Evolutionary conservation across 1,284 basidiomycete species (phyloP).

Genomic region (Bondarzewia mesenterica): DNA sequence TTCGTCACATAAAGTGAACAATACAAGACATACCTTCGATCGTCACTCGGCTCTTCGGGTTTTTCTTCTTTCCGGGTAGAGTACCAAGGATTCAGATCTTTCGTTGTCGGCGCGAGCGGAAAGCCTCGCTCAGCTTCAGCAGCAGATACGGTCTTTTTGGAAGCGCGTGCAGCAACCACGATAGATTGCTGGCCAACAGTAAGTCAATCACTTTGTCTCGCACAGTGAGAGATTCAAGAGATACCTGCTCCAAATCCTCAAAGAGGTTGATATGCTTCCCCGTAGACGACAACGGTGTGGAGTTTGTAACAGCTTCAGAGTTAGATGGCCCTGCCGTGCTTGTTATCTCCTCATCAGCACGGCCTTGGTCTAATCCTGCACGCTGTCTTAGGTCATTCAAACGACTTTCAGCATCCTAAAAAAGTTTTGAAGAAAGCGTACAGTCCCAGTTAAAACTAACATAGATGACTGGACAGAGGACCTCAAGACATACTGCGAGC

Average conservation of each 20-base stretch:
- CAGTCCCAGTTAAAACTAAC: neutral
- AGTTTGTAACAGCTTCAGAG: constrained; percentile 23
- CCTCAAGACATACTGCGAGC: constrained; percentile 47
- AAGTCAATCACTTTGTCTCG: neutral
- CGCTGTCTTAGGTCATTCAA: constrained; percentile 57
- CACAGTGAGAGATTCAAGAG: constrained; percentile 26
- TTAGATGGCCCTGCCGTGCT: constrained; percentile 3
- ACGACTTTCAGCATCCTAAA: constrained; percentile 73
- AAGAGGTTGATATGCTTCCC: constrained; percentile 72
- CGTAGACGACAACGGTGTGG: constrained; percentile 22
- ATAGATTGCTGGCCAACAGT: constrained; percentile 3
- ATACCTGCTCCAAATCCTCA: constrained; percentile 54
- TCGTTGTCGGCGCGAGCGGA: constrained; percentile 59
- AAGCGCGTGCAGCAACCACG: constrained; percentile 16
- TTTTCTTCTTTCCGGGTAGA: constrained; percentile 25
- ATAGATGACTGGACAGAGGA: neutral
- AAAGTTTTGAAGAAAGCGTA: neutral
- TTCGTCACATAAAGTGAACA: constrained; percentile 10
- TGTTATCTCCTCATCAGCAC: constrained; percentile 27
- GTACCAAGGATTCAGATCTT: constrained; percentile 78
- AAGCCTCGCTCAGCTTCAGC: constrained; percentile 51
- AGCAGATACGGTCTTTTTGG: constrained; percentile 34
- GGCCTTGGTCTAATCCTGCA: constrained; percentile 34
- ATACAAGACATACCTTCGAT: constrained; percentile 23
- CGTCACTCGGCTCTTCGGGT: constrained; percentile 17